A percentile compares a stretch with the other conserved stretches of the same genome.
Evolutionary conservation across 2,329 filamentous ascomycete species (phyloP).

Genomic region (Aspergillus japonicus): DNA sequence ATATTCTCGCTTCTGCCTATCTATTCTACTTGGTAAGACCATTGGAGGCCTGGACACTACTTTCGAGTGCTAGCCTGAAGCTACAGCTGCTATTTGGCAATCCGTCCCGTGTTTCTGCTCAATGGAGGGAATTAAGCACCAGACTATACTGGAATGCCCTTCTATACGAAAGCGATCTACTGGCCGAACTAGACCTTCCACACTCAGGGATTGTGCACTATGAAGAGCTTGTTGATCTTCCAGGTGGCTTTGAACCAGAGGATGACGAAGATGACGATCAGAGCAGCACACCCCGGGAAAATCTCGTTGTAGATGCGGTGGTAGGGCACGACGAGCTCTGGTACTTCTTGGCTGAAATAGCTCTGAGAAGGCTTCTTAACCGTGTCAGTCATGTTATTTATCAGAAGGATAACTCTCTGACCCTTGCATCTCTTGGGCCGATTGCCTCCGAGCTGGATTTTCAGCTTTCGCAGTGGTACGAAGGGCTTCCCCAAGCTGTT

Average conservation of each 20-base stretch:
- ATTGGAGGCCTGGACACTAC: conserved; percentile 76
- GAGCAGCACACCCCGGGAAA: not conserved
- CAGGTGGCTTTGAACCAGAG: conserved; percentile 69
- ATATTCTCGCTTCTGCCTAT: conserved; percentile 77
- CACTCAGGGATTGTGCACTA: conserved; percentile 81
- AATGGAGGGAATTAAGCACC: conserved; percentile 71
- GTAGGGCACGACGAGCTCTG: conserved; percentile 73
- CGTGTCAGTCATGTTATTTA: conserved; percentile 78
- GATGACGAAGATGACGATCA: conserved; percentile 48
- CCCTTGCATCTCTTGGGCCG: conserved; percentile 71
- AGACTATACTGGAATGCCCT: conserved; percentile 82
- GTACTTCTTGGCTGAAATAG: conserved; percentile 85
- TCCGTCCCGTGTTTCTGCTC: conserved; percentile 66
- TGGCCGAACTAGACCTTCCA: conserved; percentile 76
- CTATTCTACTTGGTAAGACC: conserved; percentile 79
- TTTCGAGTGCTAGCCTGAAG: conserved; percentile 79
- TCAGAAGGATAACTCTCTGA: conserved; percentile 68
- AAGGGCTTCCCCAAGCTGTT: conserved; percentile 69
- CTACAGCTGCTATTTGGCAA: conserved; percentile 74
- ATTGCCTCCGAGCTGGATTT: conserved; percentile 78
- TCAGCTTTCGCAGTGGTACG: conserved; percentile 82
- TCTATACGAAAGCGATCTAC: conserved; percentile 75
- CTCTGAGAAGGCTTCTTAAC: conserved; percentile 72
- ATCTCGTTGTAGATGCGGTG: conserved; percentile 49
- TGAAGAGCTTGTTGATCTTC: conserved; percentile 75